Conservation (phyloP, 192 early-diverging fungal species). For the Coemansia sp. region DNA sequence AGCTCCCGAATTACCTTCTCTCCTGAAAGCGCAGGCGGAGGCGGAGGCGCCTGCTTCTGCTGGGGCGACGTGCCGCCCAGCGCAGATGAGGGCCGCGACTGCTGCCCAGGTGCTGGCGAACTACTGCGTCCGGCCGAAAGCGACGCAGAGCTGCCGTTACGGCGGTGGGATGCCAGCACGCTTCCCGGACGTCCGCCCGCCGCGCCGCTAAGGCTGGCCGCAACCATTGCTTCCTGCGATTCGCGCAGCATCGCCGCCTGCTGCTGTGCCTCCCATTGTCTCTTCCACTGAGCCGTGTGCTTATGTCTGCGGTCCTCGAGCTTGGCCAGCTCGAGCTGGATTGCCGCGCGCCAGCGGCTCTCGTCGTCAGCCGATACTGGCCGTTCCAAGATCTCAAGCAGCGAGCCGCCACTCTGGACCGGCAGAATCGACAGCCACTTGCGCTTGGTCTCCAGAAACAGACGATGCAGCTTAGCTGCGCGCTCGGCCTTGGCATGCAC, state of each 20-base stretch:
- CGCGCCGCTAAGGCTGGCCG: constrained; percentile 3
- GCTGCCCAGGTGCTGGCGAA: constrained; percentile 28
- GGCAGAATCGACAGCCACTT: constrained; percentile 79
- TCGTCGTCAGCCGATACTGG: constrained; percentile 77
- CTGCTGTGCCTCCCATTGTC: constrained; percentile 56
- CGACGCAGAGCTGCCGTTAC: constrained; percentile 30
- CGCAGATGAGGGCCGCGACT: constrained; percentile 25
- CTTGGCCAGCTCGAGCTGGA: constrained; percentile 55
- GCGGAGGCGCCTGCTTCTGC: constrained; percentile 26
- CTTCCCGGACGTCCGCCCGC: constrained; percentile 17
- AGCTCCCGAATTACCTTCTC: constrained; percentile 58
- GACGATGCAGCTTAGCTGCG: constrained; percentile 59
- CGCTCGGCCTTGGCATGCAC: constrained; percentile 56
- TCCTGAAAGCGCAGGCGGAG: constrained; percentile 44
- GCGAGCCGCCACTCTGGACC: constrained; percentile 77
- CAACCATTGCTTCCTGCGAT: constrained; percentile 40
- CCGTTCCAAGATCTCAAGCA: constrained; percentile 82
- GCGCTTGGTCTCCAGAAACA: constrained; percentile 89
- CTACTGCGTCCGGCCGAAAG: constrained; percentile 26
- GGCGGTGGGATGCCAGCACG: constrained; percentile 13
- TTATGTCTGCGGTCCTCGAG: constrained; percentile 46
- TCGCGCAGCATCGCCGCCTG: constrained; percentile 42
- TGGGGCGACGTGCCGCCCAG: constrained; percentile 6
- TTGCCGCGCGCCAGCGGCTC: constrained; percentile 55
- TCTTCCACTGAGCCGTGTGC: constrained; percentile 50